Evolutionary conservation across 2,329 filamentous ascomycete genomes (phyloP).

Genomic region (Paracoccidioides lutzii): DNA sequence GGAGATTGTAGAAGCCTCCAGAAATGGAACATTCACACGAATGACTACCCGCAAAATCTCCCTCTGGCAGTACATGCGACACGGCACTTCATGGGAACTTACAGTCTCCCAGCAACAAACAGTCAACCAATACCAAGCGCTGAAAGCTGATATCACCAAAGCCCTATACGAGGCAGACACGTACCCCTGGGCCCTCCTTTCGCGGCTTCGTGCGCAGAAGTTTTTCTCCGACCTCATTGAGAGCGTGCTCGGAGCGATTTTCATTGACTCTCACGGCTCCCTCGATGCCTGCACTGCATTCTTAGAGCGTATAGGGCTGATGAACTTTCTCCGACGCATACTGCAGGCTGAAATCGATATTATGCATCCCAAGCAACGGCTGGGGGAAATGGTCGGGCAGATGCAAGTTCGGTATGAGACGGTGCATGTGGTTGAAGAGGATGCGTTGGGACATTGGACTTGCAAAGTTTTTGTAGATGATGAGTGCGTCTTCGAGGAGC

Average conservation of each 20-base stretch:
- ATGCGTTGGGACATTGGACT: conserved; percentile 8
- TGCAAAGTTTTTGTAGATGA: conserved; percentile 42
- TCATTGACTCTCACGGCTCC: conserved; percentile 58
- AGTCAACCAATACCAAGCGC: conserved; percentile 33
- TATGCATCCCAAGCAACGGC: conserved; percentile 51
- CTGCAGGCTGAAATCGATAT: conserved; percentile 45
- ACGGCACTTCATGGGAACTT: conserved; percentile 37
- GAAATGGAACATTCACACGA: conserved; percentile 18
- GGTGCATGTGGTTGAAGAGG: conserved; percentile 9
- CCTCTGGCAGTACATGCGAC: conserved; percentile 60
- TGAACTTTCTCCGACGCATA: conserved; percentile 49
- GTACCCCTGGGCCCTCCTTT: conserved; percentile 69
- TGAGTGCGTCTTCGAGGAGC: conserved; percentile 34
- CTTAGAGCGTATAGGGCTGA: conserved; percentile 50
- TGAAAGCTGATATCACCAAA: conserved; percentile 38
- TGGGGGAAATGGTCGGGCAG: conserved; percentile 46
- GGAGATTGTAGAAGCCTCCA: conserved; percentile 6
- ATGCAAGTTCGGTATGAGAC: conserved; percentile 42
- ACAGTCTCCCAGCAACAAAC: conserved; percentile 34
- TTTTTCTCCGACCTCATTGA: conserved; percentile 78
- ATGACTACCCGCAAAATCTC: conserved; percentile 26
- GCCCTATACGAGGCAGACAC: conserved; percentile 38
- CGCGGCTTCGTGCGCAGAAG: conserved; percentile 55
- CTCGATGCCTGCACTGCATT: conserved; percentile 48
- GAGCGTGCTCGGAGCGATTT: conserved; percentile 66